A percentile compares a stretch with the other conserved stretches of the same genome.
Conservation (phyloP, 768 basidiomycete species). For the Psilocybe subaeruginosa region DNA sequence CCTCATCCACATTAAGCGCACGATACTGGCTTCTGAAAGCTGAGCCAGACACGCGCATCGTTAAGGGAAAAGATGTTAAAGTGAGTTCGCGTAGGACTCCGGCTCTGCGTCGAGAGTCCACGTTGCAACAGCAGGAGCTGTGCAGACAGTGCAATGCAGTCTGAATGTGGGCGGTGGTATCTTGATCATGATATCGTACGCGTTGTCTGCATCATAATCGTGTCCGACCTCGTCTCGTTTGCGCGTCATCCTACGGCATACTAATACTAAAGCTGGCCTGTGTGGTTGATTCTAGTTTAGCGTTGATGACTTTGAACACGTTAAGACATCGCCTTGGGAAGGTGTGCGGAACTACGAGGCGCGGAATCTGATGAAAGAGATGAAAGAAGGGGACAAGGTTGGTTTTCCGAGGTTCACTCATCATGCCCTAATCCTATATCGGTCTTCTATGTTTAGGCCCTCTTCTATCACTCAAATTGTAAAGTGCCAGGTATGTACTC, state of each 20-base stretch:
- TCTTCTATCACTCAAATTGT: conserved; percentile 90
- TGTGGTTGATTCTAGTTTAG: conserved; percentile 59
- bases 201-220: background rate
- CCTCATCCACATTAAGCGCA: background rate
- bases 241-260: background rate
- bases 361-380: conserved; percentile 81
- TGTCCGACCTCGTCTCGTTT: background rate
- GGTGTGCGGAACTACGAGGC: conserved; percentile 88
- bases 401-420: conserved; percentile 6
- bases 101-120: no score
- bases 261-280: background rate
- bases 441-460: conserved; percentile 45
- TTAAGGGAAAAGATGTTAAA: conserved; percentile 89
- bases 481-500: conserved; percentile 67
- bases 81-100: conserved; percentile 30
- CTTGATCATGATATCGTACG: no score
- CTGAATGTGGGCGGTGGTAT: background rate
- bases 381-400: conserved; percentile 77
- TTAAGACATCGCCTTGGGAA: conserved; percentile 78
- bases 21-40: conserved; percentile 82
- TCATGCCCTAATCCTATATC: background rate
- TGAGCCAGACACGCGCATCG: conserved; percentile 81
- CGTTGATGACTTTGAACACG: conserved; percentile 81
- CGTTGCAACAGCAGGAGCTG: no score
- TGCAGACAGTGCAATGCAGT: background rate